Evolutionary conservation across 768 basidiomycete species (phyloP).

Genomic region (Cystofilobasidium bisporidii): DNA sequence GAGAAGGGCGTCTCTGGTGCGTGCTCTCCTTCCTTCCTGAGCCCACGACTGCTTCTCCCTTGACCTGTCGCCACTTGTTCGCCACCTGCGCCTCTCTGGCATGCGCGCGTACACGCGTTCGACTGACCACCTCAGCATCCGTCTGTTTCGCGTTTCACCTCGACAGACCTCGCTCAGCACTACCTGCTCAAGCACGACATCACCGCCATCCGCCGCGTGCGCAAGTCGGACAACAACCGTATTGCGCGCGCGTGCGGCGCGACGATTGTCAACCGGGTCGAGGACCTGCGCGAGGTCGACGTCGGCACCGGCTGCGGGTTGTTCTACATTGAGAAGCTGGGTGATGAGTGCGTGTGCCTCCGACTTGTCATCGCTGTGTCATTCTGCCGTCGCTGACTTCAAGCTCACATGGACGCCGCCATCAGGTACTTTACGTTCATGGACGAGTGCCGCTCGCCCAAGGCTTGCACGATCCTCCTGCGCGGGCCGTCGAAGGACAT

Average conservation of each 20-base stretch:
- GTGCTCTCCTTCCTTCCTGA: slow-evolving; percentile 35
- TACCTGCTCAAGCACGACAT: slow-evolving; percentile 77
- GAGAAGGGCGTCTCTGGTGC: slow-evolving; percentile 95
- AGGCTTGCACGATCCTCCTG: slow-evolving; percentile 95
- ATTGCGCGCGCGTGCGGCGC: slow-evolving; percentile 91
- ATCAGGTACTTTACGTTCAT: slow-evolving; percentile 90
- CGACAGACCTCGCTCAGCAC: slow-evolving; percentile 86
- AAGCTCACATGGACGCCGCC: no score
- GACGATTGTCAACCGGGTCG: slow-evolving; percentile 91
- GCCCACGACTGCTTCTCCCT: slow-evolving; percentile 1
- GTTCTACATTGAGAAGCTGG: slow-evolving; percentile 95
- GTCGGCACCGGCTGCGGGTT: slow-evolving; percentile 87
- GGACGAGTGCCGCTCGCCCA: slow-evolving; percentile 77
- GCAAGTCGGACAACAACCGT: slow-evolving; percentile 98
- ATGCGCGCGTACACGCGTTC: no score
- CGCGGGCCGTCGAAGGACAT: slow-evolving; percentile 98
- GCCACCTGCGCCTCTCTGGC: no score
- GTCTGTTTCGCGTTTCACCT: neutral
- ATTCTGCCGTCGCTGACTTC: slow-evolving; percentile 7
- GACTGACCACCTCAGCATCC: no score
- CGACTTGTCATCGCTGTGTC: no score
- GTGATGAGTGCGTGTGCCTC: slow-evolving; percentile 64
- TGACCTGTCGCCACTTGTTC: no score
- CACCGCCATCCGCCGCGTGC: slow-evolving; percentile 89
- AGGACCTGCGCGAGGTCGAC: slow-evolving; percentile 84